Evolutionary conservation across 306 rosid species (phyloP), one percentile per base, ranked within the genome.

Genomic region (Ochetophila trinervis): DNA sequence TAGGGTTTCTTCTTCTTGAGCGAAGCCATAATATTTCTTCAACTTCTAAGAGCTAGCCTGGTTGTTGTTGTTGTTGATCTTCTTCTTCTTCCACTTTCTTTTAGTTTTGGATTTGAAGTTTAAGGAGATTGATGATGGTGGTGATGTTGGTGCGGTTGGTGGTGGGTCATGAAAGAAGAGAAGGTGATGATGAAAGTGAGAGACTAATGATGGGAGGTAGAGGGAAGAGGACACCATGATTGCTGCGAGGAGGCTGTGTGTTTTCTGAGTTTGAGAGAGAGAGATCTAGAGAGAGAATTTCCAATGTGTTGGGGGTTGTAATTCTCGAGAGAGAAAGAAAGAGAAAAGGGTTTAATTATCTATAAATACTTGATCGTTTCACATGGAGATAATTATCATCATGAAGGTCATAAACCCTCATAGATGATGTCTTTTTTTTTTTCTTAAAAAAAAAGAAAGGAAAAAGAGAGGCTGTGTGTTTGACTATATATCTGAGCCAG

Each of bases 1-100:
- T 82, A 82, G 92, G 86, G 92, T 82, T 89, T 89, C 87, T 86
- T 89, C 93, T 82, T 89, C 93, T 84, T 77, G 71, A 75, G 76
- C 9, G 78, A 69, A 67, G 83, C 73, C 76, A 61, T 76, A 87
- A 80, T 80, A 32, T 51, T 35, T 55, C 27, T 66, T 69, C 44
- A 21, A 64, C 86, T 79, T 85, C 90, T 74, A 75, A 73, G 76
- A 45, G n/a, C n/a, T n/a, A n/a, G 37, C 62, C 53, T 23, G n/a
- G 18, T n/a, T 37, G 47, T 30, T 12, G 66, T 73, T n/a, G n/a
- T n/a, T n/a, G n/a, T n/a, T n/a, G n/a, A n/a, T n/a, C n/a, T n/a
- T n/a, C n/a, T n/a, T 60, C 67, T 74, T 79, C 76, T 67, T 76
- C 60, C 82, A 77, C 67, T 83, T 82, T 67, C 74, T 66, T 59